Conservation (phyloP, 345 rosid species). For the Tarenaya hassleriana region DNA sequence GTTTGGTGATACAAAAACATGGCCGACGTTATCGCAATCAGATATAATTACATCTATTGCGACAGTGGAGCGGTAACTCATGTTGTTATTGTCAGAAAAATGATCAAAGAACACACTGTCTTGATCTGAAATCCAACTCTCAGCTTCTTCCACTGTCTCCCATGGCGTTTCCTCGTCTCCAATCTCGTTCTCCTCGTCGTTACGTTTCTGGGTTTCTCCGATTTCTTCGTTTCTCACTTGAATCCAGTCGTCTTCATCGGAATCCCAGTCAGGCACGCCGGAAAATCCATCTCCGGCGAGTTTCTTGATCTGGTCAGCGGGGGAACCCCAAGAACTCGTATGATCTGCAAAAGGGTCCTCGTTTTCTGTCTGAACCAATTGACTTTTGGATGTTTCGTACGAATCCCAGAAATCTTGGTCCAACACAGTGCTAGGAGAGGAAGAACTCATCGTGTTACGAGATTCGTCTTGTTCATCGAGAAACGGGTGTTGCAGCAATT, state of each 20-base stretch:
- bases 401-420: slow-evolving; percentile 76
- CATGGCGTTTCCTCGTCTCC: slow-evolving; percentile 26
- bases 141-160: slow-evolving; percentile 25
- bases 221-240: slow-evolving; percentile 46
- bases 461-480: slow-evolving; percentile 26
- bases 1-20: slow-evolving; percentile 32
- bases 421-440: slow-evolving; percentile 68
- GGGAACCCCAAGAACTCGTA: slow-evolving; percentile 9
- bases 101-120: slow-evolving; percentile 33
- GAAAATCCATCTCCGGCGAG: slow-evolving; percentile 29
- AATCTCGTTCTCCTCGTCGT: slow-evolving; percentile 24
- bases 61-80: slow-evolving; percentile 17
- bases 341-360: slow-evolving; percentile 17
- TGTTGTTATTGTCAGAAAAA: slow-evolving; percentile 17
- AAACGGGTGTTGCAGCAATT: slow-evolving; percentile 72
- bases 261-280: slow-evolving; percentile 28
- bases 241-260: slow-evolving; percentile 50
- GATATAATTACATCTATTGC: slow-evolving; percentile 21
- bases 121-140: slow-evolving; percentile 31
- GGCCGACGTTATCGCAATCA: slow-evolving; percentile 17
- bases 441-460: neutral
- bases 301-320: slow-evolving; percentile 40
- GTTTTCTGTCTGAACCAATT: slow-evolving; percentile 15
- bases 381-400: slow-evolving; percentile 31
- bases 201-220: slow-evolving; percentile 28